These are phyloP conservation scores for Lecanicillium sp. DNA, from an alignment of 2,329 filamentous ascomycete genomes.

Conservation along the genomic window DNA sequence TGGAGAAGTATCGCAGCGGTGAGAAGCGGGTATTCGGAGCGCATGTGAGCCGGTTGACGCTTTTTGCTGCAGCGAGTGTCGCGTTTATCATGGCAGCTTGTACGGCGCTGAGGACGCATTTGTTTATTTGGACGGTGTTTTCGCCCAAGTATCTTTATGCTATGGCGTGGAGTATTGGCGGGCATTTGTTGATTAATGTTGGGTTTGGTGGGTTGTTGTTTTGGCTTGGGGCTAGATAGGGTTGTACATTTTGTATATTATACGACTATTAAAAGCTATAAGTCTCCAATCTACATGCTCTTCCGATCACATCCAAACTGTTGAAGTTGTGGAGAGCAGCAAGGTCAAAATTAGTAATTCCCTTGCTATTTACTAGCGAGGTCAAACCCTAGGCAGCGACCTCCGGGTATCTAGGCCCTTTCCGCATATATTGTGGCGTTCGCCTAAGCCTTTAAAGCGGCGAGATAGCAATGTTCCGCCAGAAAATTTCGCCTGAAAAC, in stretches of 20 bases:
- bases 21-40: constrained; percentile 25
- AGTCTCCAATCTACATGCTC: no score
- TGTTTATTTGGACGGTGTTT: constrained; percentile 99
- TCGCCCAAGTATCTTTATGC: constrained; percentile 93
- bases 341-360: no score
- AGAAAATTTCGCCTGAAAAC: no score
- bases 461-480: no score
- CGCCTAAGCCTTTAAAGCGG: no score
- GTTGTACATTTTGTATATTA: no score
- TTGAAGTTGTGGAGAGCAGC: no score
- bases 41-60: constrained; percentile 58
- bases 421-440: no score
- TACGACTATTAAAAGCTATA: background rate
- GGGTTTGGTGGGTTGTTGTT: constrained; percentile 51
- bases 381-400: no score
- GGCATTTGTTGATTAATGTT: constrained; percentile 70
- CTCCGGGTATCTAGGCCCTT: no score
- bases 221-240: constrained; percentile 33
- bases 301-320: no score
- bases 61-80: constrained; percentile 59
- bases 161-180: constrained; percentile 77
- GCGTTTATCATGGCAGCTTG: constrained; percentile 83
- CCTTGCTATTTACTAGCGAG: no score
- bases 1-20: constrained; percentile 26
- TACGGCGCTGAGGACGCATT: constrained; percentile 71